Percentiles rank a stretch among this genome's conserved stretches.
Conservation (phyloP, 2,329 filamentous ascomycete genomes). For the Sporothrix luriei region DNA sequence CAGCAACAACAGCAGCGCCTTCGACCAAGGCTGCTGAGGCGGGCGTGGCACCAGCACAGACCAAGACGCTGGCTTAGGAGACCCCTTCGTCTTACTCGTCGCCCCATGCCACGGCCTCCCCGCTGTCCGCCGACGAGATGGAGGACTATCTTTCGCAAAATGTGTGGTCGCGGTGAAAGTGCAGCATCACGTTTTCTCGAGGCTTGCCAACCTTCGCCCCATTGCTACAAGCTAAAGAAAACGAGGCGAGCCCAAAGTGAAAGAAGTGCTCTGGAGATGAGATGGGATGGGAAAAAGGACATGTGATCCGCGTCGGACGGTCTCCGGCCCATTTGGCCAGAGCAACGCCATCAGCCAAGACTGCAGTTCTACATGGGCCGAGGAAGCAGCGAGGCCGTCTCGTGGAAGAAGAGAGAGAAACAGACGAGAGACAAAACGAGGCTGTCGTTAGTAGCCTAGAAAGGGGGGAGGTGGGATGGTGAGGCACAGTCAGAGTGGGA, state of each 20-base stretch:
- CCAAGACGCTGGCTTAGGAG: conserved; percentile 18
- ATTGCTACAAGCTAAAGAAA: not conserved
- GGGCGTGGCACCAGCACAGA: conserved; percentile 14
- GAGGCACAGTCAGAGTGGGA: conserved; percentile 7
- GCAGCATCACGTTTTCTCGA: not conserved
- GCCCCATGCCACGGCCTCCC: not conserved
- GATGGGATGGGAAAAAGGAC: too few species aligned
- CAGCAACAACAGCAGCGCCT: conserved; percentile 28
- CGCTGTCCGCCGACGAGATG: conserved; percentile 20
- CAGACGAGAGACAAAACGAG: not conserved
- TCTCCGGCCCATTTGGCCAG: not conserved
- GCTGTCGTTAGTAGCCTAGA: not conserved
- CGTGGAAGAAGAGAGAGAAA: not conserved
- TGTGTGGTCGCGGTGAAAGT: conserved; percentile 4
- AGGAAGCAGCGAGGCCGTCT: not conserved
- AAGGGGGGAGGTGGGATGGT: not conserved
- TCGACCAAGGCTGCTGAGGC: conserved; percentile 39
- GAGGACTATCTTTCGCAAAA: conserved; percentile 26
- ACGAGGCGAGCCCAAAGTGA: conserved; percentile 12
- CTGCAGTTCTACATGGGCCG: not conserved
- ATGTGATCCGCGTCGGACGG: not conserved
- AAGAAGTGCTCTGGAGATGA: not conserved
- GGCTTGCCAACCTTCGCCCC: too few species aligned
- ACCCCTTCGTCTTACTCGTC: conserved; percentile 3
- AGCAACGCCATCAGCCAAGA: not conserved